A percentile compares a stretch with the other conserved stretches of the same genome.
Evolutionary conservation across 805 yeast genomes (phyloP).

Genomic region (Tetrapisispora iriomotensis): DNA sequence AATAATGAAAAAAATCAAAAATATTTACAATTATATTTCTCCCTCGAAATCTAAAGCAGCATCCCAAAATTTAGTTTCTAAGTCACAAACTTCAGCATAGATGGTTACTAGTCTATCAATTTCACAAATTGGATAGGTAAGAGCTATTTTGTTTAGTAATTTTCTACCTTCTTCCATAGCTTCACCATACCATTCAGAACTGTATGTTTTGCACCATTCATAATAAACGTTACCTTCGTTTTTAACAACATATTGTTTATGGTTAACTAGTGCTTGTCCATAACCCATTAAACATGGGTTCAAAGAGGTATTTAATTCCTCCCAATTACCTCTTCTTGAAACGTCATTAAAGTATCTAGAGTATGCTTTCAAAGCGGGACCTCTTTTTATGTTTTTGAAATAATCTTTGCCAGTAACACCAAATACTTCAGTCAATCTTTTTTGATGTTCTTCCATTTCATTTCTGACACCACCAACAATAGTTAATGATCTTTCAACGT

Average conservation of each 20-base stretch:
- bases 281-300: constrained; percentile 74
- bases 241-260: constrained; percentile 28
- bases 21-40: not conserved
- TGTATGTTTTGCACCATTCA: constrained; percentile 57
- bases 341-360: constrained; percentile 48
- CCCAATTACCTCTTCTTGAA: constrained; percentile 47
- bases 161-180: constrained; percentile 44
- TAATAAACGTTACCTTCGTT: constrained; percentile 22
- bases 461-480: constrained; percentile 42
- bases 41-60: constrained; percentile 28
- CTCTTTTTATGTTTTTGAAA: constrained; percentile 39
- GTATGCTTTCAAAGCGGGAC: constrained; percentile 50
- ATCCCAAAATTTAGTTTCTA: constrained; percentile 67
- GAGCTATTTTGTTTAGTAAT: constrained; percentile 37
- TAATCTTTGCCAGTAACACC: constrained; percentile 34
- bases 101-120: constrained; percentile 45
- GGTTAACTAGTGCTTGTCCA: constrained; percentile 40
- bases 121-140: constrained; percentile 34
- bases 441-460: constrained; percentile 50
- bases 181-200: constrained; percentile 44
- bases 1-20: not conserved
- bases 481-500: constrained; percentile 40
- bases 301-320: constrained; percentile 56
- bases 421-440: constrained; percentile 35
- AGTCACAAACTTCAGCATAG: constrained; percentile 46